phyloP scores from a whole-genome alignment of 2,329 filamentous ascomycete species.

The Aplosporella prunicola region DNA sequence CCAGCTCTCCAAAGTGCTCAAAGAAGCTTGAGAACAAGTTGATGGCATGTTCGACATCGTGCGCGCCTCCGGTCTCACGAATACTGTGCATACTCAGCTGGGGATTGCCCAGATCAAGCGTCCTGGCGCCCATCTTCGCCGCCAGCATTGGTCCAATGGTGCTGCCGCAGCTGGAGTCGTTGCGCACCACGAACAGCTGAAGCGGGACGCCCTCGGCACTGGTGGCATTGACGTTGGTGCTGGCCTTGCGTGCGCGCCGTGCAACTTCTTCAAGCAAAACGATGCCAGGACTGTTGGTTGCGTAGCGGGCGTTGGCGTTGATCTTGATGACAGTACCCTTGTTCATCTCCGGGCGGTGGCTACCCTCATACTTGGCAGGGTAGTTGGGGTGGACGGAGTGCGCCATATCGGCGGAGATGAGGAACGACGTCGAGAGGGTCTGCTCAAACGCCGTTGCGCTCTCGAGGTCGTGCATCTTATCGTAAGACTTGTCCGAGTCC shows the following conservation, averaged over 20 bases:
- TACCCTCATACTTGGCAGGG: slow-evolving; percentile 76
- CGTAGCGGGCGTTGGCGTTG: slow-evolving; percentile 95
- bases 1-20: slow-evolving; percentile 69
- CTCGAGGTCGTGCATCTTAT: slow-evolving; percentile 47
- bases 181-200: slow-evolving; percentile 91
- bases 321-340: slow-evolving; percentile 94
- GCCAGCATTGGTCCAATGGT: slow-evolving; percentile 97
- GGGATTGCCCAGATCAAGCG: slow-evolving; percentile 85
- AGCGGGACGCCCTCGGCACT: slow-evolving; percentile 67
- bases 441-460: slow-evolving; percentile 81
- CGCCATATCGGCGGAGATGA: slow-evolving; percentile 95
- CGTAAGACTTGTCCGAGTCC: slow-evolving; percentile 56
- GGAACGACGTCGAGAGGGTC: slow-evolving; percentile 80
- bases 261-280: slow-evolving; percentile 86
- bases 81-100: slow-evolving; percentile 97
- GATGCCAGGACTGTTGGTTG: slow-evolving; percentile 91
- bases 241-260: slow-evolving; percentile 42
- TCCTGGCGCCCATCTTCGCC: slow-evolving; percentile 75
- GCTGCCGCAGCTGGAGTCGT: slow-evolving; percentile 88
- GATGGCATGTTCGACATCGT: slow-evolving; percentile 80
- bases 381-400: slow-evolving; percentile 97
- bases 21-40: slow-evolving; percentile 84
- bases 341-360: slow-evolving; percentile 92
- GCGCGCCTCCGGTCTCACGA: slow-evolving; percentile 78
- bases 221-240: slow-evolving; percentile 25